Percentiles rank a stretch among this genome's conserved stretches.
Evolutionary conservation across 176 grass and related monocot genomes (phyloP).

Genomic region (Sorghum bicolor): DNA sequence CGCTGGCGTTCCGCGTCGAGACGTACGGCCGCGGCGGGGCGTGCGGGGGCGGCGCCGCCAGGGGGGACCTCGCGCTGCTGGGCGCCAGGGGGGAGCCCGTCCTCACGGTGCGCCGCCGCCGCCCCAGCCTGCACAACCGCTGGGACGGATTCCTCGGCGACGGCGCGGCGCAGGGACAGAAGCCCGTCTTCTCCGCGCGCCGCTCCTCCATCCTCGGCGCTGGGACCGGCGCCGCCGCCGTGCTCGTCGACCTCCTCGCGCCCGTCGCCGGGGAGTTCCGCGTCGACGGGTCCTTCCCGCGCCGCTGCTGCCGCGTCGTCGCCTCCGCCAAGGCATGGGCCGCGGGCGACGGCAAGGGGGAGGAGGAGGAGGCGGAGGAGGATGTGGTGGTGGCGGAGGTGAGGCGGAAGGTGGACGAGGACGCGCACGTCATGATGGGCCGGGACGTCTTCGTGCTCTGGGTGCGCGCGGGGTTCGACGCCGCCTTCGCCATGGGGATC

Average conservation of each 20-base stretch:
- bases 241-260: constrained; percentile 52
- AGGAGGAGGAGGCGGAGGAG: background rate
- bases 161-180: constrained; percentile 19
- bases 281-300: constrained; percentile 76
- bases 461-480: constrained; percentile 59
- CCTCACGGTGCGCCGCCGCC: constrained; percentile 63
- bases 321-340: constrained; percentile 18
- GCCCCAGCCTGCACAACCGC: constrained; percentile 87
- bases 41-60: constrained; percentile 38
- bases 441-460: constrained; percentile 86
- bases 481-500: constrained; percentile 83
- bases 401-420: constrained; percentile 79
- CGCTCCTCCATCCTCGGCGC: constrained; percentile 82
- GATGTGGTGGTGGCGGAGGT: constrained; percentile 66
- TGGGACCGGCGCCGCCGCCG: constrained; percentile 40
- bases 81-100: constrained; percentile 50
- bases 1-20: constrained; percentile 76
- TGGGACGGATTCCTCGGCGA: constrained; percentile 93
- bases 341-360: background rate
- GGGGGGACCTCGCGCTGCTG: constrained; percentile 74
- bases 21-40: constrained; percentile 53
- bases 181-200: constrained; percentile 79
- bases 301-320: constrained; percentile 69
- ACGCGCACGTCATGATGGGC: constrained; percentile 61
- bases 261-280: constrained; percentile 46